Conservation (phyloP, 768 basidiomycete species). For the Sporobolomyces roseus region DNA sequence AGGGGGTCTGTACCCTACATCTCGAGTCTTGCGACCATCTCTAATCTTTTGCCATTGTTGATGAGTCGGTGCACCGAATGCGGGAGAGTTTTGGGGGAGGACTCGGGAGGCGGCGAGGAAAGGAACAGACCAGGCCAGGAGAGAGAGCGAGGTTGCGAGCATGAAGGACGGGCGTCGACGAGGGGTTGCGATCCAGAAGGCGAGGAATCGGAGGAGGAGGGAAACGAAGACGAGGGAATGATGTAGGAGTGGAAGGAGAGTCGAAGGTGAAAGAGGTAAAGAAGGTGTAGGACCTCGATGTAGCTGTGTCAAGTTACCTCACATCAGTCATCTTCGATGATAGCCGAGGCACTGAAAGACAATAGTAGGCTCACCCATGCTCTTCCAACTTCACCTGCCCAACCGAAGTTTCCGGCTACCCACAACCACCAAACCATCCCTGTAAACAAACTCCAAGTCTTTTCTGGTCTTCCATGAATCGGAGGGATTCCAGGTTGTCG, state of each 20-base stretch:
- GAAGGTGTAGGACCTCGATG: conserved; percentile 32
- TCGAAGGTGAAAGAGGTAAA: conserved; percentile 38
- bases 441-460: conserved; percentile 25
- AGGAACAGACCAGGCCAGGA: conserved; percentile 40
- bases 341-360: no score
- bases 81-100: conserved; percentile 40
- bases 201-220: conserved; percentile 26
- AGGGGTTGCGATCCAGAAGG: conserved; percentile 26
- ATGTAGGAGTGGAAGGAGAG: conserved; percentile 40
- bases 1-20: conserved; percentile 56
- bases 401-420: conserved; percentile 38
- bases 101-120: conserved; percentile 43
- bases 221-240: conserved; percentile 39
- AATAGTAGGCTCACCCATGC: conserved; percentile 23
- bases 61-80: conserved; percentile 41
- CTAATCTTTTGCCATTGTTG: conserved; percentile 55
- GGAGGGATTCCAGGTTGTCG: conserved; percentile 1
- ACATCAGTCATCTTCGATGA: no score
- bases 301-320: neutral
- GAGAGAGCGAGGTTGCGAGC: conserved; percentile 35
- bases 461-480: neutral
- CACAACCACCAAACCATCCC: conserved; percentile 37
- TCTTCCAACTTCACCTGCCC: conserved; percentile 37
- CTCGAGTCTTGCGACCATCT: conserved; percentile 55
- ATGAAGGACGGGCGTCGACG: conserved; percentile 25